phyloP scores from a whole-genome alignment of 2,329 filamentous ascomycete genomes.

The Elsinoe necatrix region DNA sequence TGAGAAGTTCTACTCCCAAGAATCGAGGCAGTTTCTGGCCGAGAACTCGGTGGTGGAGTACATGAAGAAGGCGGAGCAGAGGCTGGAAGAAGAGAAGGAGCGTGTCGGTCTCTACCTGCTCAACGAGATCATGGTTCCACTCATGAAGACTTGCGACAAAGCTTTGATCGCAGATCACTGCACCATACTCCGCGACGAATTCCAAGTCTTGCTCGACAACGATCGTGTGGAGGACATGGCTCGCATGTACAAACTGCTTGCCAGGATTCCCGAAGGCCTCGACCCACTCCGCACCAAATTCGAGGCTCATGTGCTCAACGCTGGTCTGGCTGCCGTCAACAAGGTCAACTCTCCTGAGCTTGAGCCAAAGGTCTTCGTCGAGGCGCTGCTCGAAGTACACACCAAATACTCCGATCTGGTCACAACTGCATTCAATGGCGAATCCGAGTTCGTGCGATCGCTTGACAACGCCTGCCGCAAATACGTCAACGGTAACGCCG shows the following conservation, averaged over 20 bases:
- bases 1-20: constrained; percentile 74
- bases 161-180: constrained; percentile 87
- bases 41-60: constrained; percentile 98
- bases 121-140: constrained; percentile 71
- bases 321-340: constrained; percentile 76
- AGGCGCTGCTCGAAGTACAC: constrained; percentile 88
- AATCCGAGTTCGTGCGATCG: constrained; percentile 93
- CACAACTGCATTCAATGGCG: constrained; percentile 84
- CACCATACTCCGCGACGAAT: constrained; percentile 80
- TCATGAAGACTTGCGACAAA: constrained; percentile 82
- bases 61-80: constrained; percentile 96
- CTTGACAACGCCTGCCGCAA: constrained; percentile 95
- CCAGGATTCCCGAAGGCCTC: constrained; percentile 80
- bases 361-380: constrained; percentile 94
- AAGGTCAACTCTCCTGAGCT: constrained; percentile 87
- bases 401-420: constrained; percentile 87
- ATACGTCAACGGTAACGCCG: constrained; percentile 95
- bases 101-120: constrained; percentile 88
- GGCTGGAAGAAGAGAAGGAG: constrained; percentile 86
- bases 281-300: constrained; percentile 82
- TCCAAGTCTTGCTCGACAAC: constrained; percentile 86
- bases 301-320: constrained; percentile 85
- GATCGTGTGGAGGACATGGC: constrained; percentile 93
- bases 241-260: constrained; percentile 88
- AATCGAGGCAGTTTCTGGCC: constrained; percentile 88